These are phyloP conservation scores for Aureobasidium melanogenum DNA, from an alignment of 2,329 filamentous ascomycete genomes.

Conservation along the genomic window DNA sequence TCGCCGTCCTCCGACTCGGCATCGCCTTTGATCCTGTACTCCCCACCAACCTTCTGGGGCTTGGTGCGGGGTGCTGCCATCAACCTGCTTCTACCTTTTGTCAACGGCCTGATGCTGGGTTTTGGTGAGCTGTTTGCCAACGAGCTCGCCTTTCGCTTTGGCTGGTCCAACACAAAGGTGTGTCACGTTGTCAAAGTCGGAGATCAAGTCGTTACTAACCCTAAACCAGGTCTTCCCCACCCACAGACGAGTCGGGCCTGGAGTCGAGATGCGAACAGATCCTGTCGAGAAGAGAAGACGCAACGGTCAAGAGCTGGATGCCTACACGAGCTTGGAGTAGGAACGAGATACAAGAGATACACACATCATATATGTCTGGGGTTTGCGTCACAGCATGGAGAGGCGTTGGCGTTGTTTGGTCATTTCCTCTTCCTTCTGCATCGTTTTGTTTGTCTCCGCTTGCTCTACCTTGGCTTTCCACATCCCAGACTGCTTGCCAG, in stretches of 20 bases:
- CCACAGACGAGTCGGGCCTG: slow-evolving; percentile 65
- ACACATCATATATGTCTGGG: background rate
- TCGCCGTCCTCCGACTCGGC: slow-evolving; percentile 55
- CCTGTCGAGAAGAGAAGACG: slow-evolving; percentile 47
- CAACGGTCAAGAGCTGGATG: slow-evolving; percentile 48
- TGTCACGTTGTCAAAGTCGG: slow-evolving; percentile 18
- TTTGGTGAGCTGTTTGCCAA: slow-evolving; percentile 97
- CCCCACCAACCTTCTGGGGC: slow-evolving; percentile 78
- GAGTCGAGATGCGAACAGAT: slow-evolving; percentile 69
- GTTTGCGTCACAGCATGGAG: slow-evolving; percentile 2
- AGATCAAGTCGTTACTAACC: background rate
- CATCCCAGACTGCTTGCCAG: background rate
- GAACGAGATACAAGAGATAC: background rate
- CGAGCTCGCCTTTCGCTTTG: slow-evolving; percentile 84
- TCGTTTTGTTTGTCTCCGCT: background rate
- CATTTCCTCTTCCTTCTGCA: background rate
- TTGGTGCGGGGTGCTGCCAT: slow-evolving; percentile 83
- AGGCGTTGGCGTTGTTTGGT: slow-evolving; percentile 5
- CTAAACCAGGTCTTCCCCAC: slow-evolving; percentile 45
- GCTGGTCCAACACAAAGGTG: slow-evolving; percentile 93
- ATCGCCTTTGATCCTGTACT: slow-evolving; percentile 73
- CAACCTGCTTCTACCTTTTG: slow-evolving; percentile 88
- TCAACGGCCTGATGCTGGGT: slow-evolving; percentile 97
- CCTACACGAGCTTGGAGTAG: slow-evolving; percentile 61
- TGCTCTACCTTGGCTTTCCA: background rate